These are phyloP conservation scores for Sicyos edulis DNA, from an alignment of 306 rosid species.

Conservation along the genomic window DNA sequence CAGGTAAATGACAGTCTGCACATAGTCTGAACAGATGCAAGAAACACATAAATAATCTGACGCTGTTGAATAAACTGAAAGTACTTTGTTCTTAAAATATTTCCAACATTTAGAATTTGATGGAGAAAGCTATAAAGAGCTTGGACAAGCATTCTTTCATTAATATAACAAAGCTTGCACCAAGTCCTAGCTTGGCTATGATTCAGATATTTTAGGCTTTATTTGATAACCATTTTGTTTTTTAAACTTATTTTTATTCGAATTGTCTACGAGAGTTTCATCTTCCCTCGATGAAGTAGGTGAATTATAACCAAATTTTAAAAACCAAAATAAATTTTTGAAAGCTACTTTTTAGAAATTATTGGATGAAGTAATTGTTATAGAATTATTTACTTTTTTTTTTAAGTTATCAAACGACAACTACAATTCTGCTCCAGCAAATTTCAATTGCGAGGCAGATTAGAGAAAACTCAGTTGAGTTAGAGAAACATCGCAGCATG, in stretches of 20 bases:
- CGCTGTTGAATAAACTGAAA: constrained; percentile 1
- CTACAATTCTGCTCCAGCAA: background rate
- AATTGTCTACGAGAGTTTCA: no score
- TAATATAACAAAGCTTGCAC: background rate
- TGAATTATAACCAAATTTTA: no score
- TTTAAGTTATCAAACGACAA: no score
- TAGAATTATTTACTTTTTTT: no score
- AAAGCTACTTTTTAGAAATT: no score
- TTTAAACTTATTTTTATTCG: no score
- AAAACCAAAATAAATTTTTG: no score
- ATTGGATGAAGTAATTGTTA: no score
- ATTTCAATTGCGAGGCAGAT: background rate
- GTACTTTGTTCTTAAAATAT: background rate
- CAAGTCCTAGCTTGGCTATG: background rate
- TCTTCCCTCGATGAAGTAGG: no score
- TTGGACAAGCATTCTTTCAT: background rate
- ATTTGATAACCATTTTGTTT: no score
- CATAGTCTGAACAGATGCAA: constrained; percentile 59
- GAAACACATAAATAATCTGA: constrained; percentile 18
- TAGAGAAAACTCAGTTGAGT: constrained; percentile 6
- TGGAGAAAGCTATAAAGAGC: background rate
- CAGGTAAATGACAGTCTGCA: constrained; percentile 98
- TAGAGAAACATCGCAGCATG: background rate
- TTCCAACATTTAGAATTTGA: background rate
- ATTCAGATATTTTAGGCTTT: background rate